phyloP scores from a whole-genome alignment of 2,329 filamentous ascomycete species.

The Teratosphaeria destructans region DNA sequence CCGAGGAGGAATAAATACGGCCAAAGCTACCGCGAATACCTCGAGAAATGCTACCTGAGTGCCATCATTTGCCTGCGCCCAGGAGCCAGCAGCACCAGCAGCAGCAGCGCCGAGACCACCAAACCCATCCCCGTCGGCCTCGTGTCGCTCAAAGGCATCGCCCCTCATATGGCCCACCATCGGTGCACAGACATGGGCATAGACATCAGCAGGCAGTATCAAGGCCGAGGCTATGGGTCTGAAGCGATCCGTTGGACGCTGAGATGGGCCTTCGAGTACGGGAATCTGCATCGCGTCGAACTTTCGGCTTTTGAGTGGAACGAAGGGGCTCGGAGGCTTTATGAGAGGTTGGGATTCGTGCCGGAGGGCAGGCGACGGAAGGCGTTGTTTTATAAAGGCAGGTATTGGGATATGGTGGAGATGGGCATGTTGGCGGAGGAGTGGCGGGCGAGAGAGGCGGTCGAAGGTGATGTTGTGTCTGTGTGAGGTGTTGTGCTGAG shows the following conservation, averaged over 20 bases:
- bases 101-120: not conserved
- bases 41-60: constrained; percentile 23
- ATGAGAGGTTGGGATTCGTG: constrained; percentile 38
- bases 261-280: constrained; percentile 38
- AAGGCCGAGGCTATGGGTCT: constrained; percentile 35
- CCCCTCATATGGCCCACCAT: constrained; percentile 26
- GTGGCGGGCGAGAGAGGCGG: constrained; percentile 20
- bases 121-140: constrained; percentile 24
- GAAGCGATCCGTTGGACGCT: constrained; percentile 41
- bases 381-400: constrained; percentile 32
- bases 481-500: not conserved
- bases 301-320: constrained; percentile 37
- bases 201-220: constrained; percentile 26
- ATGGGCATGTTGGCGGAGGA: constrained; percentile 33
- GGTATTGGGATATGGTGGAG: constrained; percentile 26
- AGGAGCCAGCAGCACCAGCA: not conserved
- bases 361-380: constrained; percentile 36
- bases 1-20: constrained; percentile 12
- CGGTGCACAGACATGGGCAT: constrained; percentile 34
- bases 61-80: constrained; percentile 30
- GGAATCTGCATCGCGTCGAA: constrained; percentile 35
- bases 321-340: constrained; percentile 32
- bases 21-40: constrained; percentile 15
- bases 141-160: constrained; percentile 20
- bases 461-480: not conserved